Evolutionary conservation across 371 early-diverging fungal species (phyloP), one percentile per base, ranked within the genome.

Genomic region (Batkoa obscura): DNA sequence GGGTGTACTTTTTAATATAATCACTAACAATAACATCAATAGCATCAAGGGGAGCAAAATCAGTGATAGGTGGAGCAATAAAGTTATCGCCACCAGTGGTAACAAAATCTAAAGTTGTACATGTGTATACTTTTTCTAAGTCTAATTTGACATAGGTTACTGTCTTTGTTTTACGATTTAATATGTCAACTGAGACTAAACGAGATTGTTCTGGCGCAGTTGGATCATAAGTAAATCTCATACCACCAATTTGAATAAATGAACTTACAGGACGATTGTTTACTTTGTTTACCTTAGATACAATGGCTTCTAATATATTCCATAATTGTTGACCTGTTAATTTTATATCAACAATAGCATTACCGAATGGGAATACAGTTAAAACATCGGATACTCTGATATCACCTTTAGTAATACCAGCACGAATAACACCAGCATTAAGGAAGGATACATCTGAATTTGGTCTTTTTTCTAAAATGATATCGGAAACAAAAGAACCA

Each of bases 391-490:
- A 74, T 35, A 70, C 58, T 2, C 74, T 72, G 56, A 84, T 53
- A 15, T 65, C 58, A 35, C 81, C 81, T 6, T 34, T 43, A 9
- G 66, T 62, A 4, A 81, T 30, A 0, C 65, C 66, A 9, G 71
- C 66, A 13, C 83, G 75, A 46, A 84, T 66, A 32, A 74, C 68
- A n/a, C 81, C 84, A 17, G 72, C 60, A 64, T 79, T 76, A 50
- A 70, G 65, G 30, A 78, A 62, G 32, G 74, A 74, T 2, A 64
- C 23, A 62, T 64, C 59, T 17, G 63, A 55, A 57, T 63, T 58
- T 0, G 61, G 55, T 47, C 54, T 56, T 8, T 34, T 35, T 0
- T 57, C 56, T 17, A 73, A 56, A 72, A 78, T 75, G 17, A 73
- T 63, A 60, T 80, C 80, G 1, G 79, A 58, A 0, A 75, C 62